Evolutionary conservation across 2,329 filamentous ascomycete species (phyloP), one percentile per base, ranked within the genome.

Genomic region (Neonectria hederae): DNA sequence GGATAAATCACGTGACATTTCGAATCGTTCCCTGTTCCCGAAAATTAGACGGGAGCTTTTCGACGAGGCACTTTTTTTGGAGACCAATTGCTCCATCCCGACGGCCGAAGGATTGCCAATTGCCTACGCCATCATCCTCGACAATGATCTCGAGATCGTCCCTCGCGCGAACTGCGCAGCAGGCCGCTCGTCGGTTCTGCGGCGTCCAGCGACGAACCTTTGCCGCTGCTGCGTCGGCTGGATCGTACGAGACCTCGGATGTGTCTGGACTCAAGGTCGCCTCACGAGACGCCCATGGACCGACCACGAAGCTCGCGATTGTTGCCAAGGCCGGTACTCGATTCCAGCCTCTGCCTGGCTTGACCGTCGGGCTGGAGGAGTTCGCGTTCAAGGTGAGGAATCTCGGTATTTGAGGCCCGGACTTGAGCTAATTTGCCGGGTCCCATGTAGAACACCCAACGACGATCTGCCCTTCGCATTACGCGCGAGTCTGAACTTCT

Each of bases 401-500:
- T 53, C 61, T 24, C 54, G 62, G 51, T 48, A 56, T 66, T 13
- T 53, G 65, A 43, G 63, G 21, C 40, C 26, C 54, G 56, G 57
- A 61, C 66, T 67, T 76, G 71, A 84, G 83, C 83, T 86, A 84
- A 86, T 83, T 82, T 82, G 71, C 64, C 62, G 45, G 69, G 59
- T 76, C 76, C 69, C 72, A 66, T 70, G 59, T 76, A 95, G 91
- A 94, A 91, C 86, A 99, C 96, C 75, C 81, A 90, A 73, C 92
- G 91, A 83, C 91, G 96, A 81, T 96, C 94, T 72, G 93, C 93
- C 63, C 86, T 99, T 76, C 92, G 94, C 79, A 97, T 99, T 80
- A 92, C 90, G 78, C 92, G 96, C 84, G 96, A 99, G 85, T 89
- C 93, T 76, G 96, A 99, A 84, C 91, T 99, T 67, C 89, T 99